Evolutionary conservation across 129 eudicot genomes (phyloP).

Genomic region (Solidago caesia): DNA sequence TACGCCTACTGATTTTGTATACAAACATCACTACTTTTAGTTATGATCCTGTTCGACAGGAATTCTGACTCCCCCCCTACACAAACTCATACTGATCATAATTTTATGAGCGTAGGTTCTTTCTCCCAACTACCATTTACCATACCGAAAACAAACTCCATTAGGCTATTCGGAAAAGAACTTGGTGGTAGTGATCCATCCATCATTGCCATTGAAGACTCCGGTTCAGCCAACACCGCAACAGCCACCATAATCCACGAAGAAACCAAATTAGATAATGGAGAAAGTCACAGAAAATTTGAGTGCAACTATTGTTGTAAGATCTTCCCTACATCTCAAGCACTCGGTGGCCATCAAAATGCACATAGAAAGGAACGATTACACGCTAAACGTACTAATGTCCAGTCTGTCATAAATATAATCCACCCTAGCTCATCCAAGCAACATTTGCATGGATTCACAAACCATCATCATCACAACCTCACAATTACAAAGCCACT

Average conservation of each 20-base stretch:
- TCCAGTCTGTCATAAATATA: background rate
- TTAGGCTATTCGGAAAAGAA: slow-evolving; percentile 92
- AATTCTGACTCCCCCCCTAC: slow-evolving; percentile 1
- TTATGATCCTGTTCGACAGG: background rate
- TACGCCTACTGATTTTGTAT: background rate
- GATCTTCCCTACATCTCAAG: slow-evolving; percentile 89
- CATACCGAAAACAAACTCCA: slow-evolving; percentile 42
- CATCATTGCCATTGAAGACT: background rate
- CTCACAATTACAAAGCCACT: slow-evolving; percentile 12
- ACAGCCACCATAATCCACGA: background rate
- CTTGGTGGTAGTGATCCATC: slow-evolving; percentile 31
- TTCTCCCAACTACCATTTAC: slow-evolving; percentile 73
- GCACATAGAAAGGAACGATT: slow-evolving; percentile 36
- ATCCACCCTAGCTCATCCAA: slow-evolving; percentile 18
- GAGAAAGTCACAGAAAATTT: slow-evolving; percentile 42
- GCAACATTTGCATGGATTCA: background rate
- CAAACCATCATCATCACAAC: slow-evolving; percentile 11
- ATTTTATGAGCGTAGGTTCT: slow-evolving; percentile 45
- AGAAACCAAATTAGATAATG: background rate
- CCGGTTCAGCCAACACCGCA: slow-evolving; percentile 8
- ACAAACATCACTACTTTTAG: background rate
- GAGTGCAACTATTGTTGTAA: slow-evolving; percentile 80
- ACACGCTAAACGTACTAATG: slow-evolving; percentile 23
- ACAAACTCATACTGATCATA: slow-evolving; percentile 48
- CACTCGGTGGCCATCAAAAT: slow-evolving; percentile 87